Evolutionary conservation across 2,329 filamentous ascomycete species (phyloP), one percentile per base, ranked within the genome.

Genomic region (Botrytis byssoidea): DNA sequence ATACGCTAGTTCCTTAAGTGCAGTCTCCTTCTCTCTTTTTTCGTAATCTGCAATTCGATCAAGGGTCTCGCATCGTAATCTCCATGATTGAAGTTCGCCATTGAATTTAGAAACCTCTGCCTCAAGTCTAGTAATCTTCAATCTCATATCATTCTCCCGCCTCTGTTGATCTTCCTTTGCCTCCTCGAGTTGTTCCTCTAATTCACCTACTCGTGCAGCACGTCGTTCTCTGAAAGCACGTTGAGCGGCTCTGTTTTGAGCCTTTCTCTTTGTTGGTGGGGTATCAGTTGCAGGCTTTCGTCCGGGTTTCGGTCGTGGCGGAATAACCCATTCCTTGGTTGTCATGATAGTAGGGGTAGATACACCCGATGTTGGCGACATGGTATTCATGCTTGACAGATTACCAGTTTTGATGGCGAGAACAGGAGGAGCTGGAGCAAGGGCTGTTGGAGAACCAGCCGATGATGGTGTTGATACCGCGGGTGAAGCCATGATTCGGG

Each of bases 261-360:
- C 93, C 85, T 98, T 97, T 77, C 96, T 90, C 85, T 97, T 97
- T 61, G 94, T 97, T 2, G 93, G 93, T 22, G 95, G 94, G 70
- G 95, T 97, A 81, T 98, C 95, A 51, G 93, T 97, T 65, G 94
- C 93, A 4, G 95, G 95, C 86, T 98, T 98, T 78, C 95, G 90
- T 67, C 95, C 95, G 35, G 96, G 95, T 86, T 95, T 95, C 65
- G 93, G 93, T 75, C 93, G 88, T 42, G 93, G 93, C 37, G 93
- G 93, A 63, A 96, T 90, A 37, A 95, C 88, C 93, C 93, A 96
- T 89, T 95, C 92, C 82, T 91, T 95, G 79, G 89, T 92, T 51
- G 93, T 95, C 82, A 95, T 89, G 70, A 86, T 85, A 71, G 83
- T 80, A 74, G 83, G 82, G 14, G 83, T 82, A 55, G 81, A 77